phyloP scores from a whole-genome alignment of 306 rosid genomes.

The Vachellia collinsii region DNA sequence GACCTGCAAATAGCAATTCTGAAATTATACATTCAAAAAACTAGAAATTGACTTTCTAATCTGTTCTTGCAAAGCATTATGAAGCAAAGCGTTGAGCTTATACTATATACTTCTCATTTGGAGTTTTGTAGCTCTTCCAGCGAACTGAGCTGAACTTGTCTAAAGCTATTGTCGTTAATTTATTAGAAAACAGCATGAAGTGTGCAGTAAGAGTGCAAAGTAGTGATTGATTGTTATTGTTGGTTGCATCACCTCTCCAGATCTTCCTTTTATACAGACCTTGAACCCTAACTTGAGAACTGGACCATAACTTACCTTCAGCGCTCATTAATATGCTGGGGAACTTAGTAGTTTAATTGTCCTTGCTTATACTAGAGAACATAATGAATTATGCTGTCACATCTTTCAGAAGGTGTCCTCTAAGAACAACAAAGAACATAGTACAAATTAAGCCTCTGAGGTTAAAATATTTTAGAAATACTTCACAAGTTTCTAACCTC shows the following conservation, averaged over 20 bases:
- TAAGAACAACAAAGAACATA: slow-evolving; percentile 10
- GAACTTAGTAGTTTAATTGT: background rate
- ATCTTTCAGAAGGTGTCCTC: background rate
- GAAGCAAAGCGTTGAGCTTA: background rate
- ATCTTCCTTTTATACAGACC: background rate
- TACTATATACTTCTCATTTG: slow-evolving; percentile 9
- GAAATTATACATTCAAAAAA: background rate
- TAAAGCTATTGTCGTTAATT: background rate
- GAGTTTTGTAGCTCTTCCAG: slow-evolving; percentile 6
- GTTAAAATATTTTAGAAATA: background rate
- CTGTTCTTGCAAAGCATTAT: background rate
- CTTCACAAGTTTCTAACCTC: background rate
- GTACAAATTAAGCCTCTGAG: background rate
- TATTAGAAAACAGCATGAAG: background rate
- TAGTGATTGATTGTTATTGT: background rate
- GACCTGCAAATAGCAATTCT: slow-evolving; percentile 3
- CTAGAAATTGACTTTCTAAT: background rate
- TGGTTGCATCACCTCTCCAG: background rate
- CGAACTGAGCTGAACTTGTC: slow-evolving; percentile 5
- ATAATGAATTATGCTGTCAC: background rate
- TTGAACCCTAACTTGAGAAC: background rate
- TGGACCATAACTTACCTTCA: background rate
- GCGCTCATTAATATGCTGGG: background rate
- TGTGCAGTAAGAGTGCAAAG: background rate
- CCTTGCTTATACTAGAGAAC: background rate